phyloP scores from a whole-genome alignment of 768 basidiomycete species.

The Boletus vinaceobasis region DNA sequence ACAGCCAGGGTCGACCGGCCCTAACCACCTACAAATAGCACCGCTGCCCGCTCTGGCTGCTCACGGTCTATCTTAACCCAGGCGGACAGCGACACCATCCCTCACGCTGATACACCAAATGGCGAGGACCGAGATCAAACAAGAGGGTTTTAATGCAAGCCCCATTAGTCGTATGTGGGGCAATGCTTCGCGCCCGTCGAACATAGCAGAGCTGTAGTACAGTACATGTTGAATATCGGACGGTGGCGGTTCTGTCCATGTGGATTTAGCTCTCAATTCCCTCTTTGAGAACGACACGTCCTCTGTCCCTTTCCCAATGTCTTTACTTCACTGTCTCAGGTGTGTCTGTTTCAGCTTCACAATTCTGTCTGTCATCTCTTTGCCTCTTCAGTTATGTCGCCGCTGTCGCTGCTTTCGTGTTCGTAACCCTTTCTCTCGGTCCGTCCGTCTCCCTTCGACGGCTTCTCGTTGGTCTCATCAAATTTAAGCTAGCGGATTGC shows the following conservation, averaged over 20 bases:
- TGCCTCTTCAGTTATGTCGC: constrained; percentile 62
- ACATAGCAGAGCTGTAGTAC: constrained; percentile 26
- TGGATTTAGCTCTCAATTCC: not conserved
- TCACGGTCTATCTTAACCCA: constrained; percentile 71
- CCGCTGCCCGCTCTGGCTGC: no score
- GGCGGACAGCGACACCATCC: constrained; percentile 44
- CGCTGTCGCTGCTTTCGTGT: constrained; percentile 73
- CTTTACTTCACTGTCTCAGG: constrained; percentile 62
- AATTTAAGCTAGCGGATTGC: constrained; percentile 77
- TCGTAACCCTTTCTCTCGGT: constrained; percentile 92
- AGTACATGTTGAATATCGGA: not conserved
- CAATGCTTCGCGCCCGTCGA: constrained; percentile 48
- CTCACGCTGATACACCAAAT: constrained; percentile 62
- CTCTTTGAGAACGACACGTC: not conserved
- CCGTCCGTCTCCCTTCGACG: constrained; percentile 22
- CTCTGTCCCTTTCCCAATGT: constrained; percentile 22
- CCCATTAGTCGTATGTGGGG: constrained; percentile 20
- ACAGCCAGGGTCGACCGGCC: constrained; percentile 21
- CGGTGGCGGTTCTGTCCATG: not conserved
- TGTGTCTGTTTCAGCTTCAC: constrained; percentile 24
- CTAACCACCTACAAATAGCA: constrained; percentile 11
- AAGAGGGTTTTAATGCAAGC: constrained; percentile 72
- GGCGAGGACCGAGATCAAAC: constrained; percentile 68
- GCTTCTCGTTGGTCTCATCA: constrained; percentile 4
- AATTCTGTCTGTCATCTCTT: not conserved